Base-by-base conservation (phyloP, 768 basidiomycete species). In the Rhodotorula diobovata region DNA sequence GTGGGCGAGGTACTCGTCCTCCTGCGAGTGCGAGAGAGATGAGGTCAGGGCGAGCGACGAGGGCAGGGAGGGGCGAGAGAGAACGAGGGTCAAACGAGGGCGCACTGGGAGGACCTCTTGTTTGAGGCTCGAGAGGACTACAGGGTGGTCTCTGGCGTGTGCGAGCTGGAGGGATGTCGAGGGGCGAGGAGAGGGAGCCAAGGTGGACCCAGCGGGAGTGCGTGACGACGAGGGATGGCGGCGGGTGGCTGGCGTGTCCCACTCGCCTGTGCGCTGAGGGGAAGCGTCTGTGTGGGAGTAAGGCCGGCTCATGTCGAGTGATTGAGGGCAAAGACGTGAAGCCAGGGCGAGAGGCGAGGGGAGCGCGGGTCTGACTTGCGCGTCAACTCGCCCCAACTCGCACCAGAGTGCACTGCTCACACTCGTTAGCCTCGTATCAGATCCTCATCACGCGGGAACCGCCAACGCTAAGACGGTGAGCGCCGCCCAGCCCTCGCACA, bases 1-100 rank as follows among this genome's bases (percentile, higher is more conserved):
- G 2, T 90, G 90, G 57, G 86, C 87, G 4, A 92, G 93, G 80
- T 98, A 98, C 79, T 93, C 92, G 73, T 98, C 96, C 83, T 99
- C 96, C 60, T 82, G 71, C 58, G 9, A 25, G 15, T 2, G 56
- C 23, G 12, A 4, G 32, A 16, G 0, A 20, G 39, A 43, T 12
- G 23, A 55, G 61, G 20, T 28, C 21, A 25, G 41, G 1, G 15
- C 25, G 32, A n/a, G 1, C 2, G 15, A 23, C 34, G 6, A 32
- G 43, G 41, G 18, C 14, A 15, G 14, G 41, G 41, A 43, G 41
- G 14, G n/a, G 15, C n/a, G n/a, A n/a, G 85, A 23, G 91, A 84
- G 21, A n/a, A n/a, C n/a, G n/a, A n/a, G 23, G 18, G 34, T 23
- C 23, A 16, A 35, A 14, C 14, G 23, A 30, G 30, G 35, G 11